Evolutionary conservation across 208 protist genomes (phyloP).

Genomic region (Leishmania gerbilli): DNA sequence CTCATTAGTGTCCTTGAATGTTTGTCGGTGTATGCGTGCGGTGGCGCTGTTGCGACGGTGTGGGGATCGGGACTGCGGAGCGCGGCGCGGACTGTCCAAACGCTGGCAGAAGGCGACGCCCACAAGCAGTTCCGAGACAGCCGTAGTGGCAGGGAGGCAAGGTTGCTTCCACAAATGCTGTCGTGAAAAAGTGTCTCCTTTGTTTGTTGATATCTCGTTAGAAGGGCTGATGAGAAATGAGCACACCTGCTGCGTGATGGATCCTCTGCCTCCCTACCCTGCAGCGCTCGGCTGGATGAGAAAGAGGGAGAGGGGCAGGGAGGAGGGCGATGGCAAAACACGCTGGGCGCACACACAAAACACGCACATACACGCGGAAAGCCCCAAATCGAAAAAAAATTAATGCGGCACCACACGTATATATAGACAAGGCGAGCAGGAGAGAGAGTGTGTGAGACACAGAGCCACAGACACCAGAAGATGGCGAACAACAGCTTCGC

Average conservation of each 20-base stretch:
- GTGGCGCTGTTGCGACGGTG: not conserved
- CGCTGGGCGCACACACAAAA: not conserved
- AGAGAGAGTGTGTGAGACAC: too few species aligned
- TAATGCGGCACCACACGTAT: too few species aligned
- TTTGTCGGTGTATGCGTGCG: not conserved
- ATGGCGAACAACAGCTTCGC: too few species aligned
- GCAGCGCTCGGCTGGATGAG: not conserved
- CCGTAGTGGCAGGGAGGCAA: not conserved
- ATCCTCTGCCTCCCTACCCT: not conserved
- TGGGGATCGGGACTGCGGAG: not conserved
- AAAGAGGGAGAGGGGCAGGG: not conserved
- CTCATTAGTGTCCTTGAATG: not conserved
- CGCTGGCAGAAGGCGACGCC: not conserved
- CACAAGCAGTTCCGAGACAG: not conserved
- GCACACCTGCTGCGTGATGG: not conserved
- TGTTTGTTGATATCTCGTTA: not conserved
- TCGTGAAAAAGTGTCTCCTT: not conserved
- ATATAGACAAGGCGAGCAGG: too few species aligned
- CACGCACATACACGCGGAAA: not conserved
- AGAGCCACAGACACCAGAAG: too few species aligned
- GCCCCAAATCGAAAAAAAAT: too few species aligned
- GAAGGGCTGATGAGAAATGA: not conserved
- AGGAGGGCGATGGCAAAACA: not conserved
- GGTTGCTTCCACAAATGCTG: not conserved
- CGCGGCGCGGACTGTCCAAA: not conserved